Conservation (phyloP, 495 filamentous ascomycete genomes). For the Parathielavia appendiculata region DNA sequence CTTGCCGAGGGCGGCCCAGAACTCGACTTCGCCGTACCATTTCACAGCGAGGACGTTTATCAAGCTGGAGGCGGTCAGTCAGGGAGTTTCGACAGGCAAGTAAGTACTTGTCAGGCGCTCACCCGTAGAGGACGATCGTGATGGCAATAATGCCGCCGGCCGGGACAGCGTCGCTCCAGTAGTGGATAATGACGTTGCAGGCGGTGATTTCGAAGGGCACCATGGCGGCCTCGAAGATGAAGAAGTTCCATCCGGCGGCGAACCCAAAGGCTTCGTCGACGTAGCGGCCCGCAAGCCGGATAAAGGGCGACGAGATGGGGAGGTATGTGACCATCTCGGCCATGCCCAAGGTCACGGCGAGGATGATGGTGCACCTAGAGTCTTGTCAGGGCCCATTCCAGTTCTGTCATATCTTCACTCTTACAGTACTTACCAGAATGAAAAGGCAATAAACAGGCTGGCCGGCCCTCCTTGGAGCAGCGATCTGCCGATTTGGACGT, state of each 20-base stretch:
- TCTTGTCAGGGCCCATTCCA: not conserved
- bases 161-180: slow-evolving; percentile 61
- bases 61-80: slow-evolving; percentile 31
- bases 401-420: not conserved
- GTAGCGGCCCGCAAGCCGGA: slow-evolving; percentile 74
- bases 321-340: slow-evolving; percentile 81
- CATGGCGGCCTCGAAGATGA: slow-evolving; percentile 61
- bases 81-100: slow-evolving; percentile 14
- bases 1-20: slow-evolving; percentile 65
- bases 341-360: slow-evolving; percentile 63
- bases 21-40: slow-evolving; percentile 55
- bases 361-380: slow-evolving; percentile 57
- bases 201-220: slow-evolving; percentile 71
- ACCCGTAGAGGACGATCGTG: slow-evolving; percentile 58
- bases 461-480: slow-evolving; percentile 68
- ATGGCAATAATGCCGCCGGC: slow-evolving; percentile 58
- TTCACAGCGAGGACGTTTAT: slow-evolving; percentile 59
- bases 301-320: slow-evolving; percentile 75
- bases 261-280: slow-evolving; percentile 70
- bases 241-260: slow-evolving; percentile 70
- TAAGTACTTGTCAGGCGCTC: slow-evolving; percentile 15
- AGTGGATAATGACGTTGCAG: slow-evolving; percentile 62
- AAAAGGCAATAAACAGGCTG: slow-evolving; percentile 71
- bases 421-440: slow-evolving; percentile 49
- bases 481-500: slow-evolving; percentile 58